Percentiles rank a stretch among this genome's conserved stretches.
These are phyloP conservation scores for Avena sativa DNA, from an alignment of 176 grass and related monocot species.

Conservation along the genomic window DNA sequence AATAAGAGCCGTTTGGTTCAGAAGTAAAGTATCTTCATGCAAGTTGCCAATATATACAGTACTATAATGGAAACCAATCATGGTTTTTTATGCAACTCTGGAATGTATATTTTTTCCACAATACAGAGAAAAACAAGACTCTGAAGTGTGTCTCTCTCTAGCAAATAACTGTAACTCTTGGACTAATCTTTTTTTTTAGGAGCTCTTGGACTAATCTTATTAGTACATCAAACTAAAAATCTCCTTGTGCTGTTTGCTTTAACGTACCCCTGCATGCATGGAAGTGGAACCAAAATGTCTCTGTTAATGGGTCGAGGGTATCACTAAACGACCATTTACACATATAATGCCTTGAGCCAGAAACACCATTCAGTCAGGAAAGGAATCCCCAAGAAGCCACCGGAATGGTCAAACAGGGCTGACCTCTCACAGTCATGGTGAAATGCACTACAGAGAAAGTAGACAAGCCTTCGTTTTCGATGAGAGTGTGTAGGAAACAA, in stretches of 20 bases:
- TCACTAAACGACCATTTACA: no score
- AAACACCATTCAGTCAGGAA: no score
- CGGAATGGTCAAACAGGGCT: not conserved
- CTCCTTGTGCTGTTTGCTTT: not conserved
- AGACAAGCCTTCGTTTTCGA: not conserved
- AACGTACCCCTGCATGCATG: no score
- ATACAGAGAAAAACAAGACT: not conserved
- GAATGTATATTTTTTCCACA: not conserved
- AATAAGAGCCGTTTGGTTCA: constrained; percentile 27
- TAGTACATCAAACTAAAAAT: not conserved
- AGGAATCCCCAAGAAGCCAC: not conserved
- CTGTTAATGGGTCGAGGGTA: no score
- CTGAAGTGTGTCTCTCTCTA: not conserved
- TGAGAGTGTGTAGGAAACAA: not conserved
- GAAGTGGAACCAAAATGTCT: no score
- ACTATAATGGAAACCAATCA: not conserved
- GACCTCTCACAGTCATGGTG: not conserved
- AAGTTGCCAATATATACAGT: not conserved
- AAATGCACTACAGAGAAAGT: not conserved
- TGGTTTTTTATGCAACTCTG: not conserved
- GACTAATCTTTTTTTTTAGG: no score
- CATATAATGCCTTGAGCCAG: no score
- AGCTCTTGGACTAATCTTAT: not conserved
- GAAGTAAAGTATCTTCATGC: not conserved
- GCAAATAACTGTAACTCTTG: not conserved